Percentiles rank a stretch among this genome's conserved stretches.
Evolutionary conservation across 257 asterid genomes (phyloP).

Genomic region (Nicotiana knightiana): DNA sequence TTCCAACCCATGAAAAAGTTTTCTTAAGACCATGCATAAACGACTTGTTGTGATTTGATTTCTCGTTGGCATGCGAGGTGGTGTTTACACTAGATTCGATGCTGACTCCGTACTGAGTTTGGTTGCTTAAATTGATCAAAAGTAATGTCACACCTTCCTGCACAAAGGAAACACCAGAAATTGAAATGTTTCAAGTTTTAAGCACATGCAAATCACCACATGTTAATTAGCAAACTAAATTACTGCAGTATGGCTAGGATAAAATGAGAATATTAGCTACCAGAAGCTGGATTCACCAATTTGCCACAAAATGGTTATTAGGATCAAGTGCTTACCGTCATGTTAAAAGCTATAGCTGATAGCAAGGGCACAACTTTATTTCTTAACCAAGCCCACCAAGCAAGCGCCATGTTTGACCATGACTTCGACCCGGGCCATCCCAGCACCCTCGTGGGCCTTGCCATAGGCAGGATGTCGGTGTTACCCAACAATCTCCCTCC

Average conservation of each 20-base stretch:
- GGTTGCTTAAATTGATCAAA: slow-evolving; percentile 77
- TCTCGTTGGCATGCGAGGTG: slow-evolving; percentile 10
- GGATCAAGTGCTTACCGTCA: no score
- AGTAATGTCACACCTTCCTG: slow-evolving; percentile 74
- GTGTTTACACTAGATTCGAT: slow-evolving; percentile 28
- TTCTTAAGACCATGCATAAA: slow-evolving; percentile 44
- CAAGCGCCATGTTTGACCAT: no score
- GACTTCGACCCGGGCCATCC: no score
- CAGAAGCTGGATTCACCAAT: not conserved
- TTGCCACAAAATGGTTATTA: not conserved
- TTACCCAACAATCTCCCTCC: no score
- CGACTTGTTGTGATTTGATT: slow-evolving; percentile 20
- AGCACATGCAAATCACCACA: not conserved
- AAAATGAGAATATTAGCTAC: not conserved
- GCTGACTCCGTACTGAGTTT: slow-evolving; percentile 40
- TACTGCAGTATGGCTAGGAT: not conserved
- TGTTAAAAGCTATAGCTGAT: no score
- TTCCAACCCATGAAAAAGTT: slow-evolving; percentile 72
- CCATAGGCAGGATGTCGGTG: no score
- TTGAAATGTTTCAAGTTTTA: not conserved
- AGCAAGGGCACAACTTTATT: no score
- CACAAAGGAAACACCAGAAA: slow-evolving; percentile 13
- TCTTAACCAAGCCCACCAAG: no score
- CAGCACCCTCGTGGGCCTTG: no score
- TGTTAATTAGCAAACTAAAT: not conserved